Conservation (phyloP, 108 stramenopile species). For the Cyclotella kingstonii region DNA sequence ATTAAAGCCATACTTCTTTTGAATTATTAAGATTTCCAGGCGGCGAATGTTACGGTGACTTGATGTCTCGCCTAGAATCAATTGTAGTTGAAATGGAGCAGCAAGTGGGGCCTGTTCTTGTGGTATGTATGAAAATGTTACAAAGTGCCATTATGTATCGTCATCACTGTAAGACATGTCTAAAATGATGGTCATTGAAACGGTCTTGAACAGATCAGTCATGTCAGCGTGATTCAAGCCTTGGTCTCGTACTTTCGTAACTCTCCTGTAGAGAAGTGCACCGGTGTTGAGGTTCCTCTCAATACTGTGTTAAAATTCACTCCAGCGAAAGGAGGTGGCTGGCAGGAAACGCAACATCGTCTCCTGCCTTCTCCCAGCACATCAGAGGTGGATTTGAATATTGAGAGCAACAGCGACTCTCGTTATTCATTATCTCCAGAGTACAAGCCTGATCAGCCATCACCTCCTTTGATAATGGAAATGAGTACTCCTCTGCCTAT, state of each 20-base stretch:
- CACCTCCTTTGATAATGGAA: neutral
- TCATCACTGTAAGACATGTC: no score
- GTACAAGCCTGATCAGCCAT: neutral
- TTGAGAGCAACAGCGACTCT: neutral
- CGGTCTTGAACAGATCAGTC: no score
- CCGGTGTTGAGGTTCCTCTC: conserved; percentile 79
- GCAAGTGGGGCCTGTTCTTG: conserved; percentile 78
- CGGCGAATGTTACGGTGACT: conserved; percentile 86
- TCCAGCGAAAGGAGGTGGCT: conserved; percentile 83
- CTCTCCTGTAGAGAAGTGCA: conserved; percentile 74
- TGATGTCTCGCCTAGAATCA: conserved; percentile 75
- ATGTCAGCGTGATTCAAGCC: conserved; percentile 84
- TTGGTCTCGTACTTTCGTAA: conserved; percentile 87
- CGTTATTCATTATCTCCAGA: conserved; percentile 10
- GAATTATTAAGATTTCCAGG: conserved; percentile 89
- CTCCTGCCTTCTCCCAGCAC: conserved; percentile 16
- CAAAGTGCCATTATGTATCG: no score
- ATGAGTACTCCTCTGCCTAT: conserved; percentile 25
- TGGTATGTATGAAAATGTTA: no score
- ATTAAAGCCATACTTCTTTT: no score
- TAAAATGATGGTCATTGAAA: no score
- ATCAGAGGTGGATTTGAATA: neutral
- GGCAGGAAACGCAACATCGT: conserved; percentile 62
- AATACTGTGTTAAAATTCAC: conserved; percentile 88
- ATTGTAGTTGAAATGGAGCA: conserved; percentile 89